Conservation (phyloP, 129 eudicot species). For the Rutidosis leptorrhynchoides region DNA sequence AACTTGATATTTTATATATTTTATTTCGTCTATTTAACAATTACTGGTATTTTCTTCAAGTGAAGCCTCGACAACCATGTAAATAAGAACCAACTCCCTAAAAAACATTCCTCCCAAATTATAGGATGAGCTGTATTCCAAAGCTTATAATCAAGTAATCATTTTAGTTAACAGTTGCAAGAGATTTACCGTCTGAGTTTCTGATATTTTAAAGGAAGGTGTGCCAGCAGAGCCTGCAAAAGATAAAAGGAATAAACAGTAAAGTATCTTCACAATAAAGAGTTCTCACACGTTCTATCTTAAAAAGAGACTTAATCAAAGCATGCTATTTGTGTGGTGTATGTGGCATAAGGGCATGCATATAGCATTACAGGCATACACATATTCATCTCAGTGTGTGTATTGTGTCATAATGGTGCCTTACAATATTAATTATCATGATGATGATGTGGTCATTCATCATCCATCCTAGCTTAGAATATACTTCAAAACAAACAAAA, state of each 20-base stretch:
- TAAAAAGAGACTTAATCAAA: background rate
- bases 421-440: background rate
- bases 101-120: background rate
- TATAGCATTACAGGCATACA: background rate
- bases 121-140: background rate
- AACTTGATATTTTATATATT: too few species aligned
- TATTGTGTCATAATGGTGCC: background rate
- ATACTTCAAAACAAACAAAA: conserved; percentile 11
- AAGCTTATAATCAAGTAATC: background rate
- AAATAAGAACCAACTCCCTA: background rate
- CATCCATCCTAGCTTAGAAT: conserved; percentile 12
- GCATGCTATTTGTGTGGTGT: conserved; percentile 5
- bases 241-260: conserved; percentile 19
- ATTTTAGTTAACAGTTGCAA: conserved; percentile 18
- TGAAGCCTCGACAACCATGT: conserved; percentile 4
- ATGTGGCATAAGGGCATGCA: background rate
- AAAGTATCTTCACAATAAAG: conserved; percentile 15
- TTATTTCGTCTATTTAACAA: background rate
- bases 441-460: conserved; percentile 1
- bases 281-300: background rate
- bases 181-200: conserved; percentile 61
- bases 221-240: conserved; percentile 69
- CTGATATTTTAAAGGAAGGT: conserved; percentile 74
- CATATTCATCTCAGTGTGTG: conserved; percentile 3
- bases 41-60: background rate